Evolutionary conservation across 2,329 filamentous ascomycete species (phyloP).

Genomic region (Aspergillus latus): DNA sequence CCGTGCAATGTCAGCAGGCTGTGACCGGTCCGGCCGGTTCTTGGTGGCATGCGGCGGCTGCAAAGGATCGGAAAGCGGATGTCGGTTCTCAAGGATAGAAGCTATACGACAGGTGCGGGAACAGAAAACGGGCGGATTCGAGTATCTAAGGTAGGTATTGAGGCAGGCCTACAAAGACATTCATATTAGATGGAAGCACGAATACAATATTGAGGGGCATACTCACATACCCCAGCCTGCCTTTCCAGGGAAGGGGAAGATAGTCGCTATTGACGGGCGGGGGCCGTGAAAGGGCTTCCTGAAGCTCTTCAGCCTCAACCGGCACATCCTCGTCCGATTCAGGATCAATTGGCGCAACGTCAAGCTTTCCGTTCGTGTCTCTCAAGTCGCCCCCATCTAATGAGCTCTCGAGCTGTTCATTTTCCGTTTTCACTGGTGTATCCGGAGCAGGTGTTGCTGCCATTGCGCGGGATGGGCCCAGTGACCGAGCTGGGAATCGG

Average conservation of each 20-base stretch:
- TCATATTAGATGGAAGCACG: background rate
- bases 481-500: constrained; percentile 3
- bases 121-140: constrained; percentile 81
- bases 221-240: constrained; percentile 80
- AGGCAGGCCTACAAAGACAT: constrained; percentile 66
- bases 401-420: background rate
- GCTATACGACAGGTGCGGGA: constrained; percentile 89
- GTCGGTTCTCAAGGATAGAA: constrained; percentile 84
- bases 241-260: constrained; percentile 86
- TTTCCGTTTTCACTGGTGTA: background rate
- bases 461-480: constrained; percentile 1
- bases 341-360: constrained; percentile 43
- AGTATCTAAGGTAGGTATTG: constrained; percentile 83
- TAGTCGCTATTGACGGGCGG: constrained; percentile 80
- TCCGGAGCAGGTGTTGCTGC: background rate
- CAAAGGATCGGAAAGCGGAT: constrained; percentile 73
- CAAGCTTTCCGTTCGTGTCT: constrained; percentile 18
- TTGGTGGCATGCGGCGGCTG: constrained; percentile 79
- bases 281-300: constrained; percentile 60
- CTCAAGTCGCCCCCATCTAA: background rate
- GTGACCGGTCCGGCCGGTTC: constrained; percentile 75
- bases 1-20: constrained; percentile 64
- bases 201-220: background rate
- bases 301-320: constrained; percentile 57
- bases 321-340: constrained; percentile 56